Base-by-base conservation (phyloP, 2,329 filamentous ascomycete genomes). In the Esteya vermicola region DNA sequence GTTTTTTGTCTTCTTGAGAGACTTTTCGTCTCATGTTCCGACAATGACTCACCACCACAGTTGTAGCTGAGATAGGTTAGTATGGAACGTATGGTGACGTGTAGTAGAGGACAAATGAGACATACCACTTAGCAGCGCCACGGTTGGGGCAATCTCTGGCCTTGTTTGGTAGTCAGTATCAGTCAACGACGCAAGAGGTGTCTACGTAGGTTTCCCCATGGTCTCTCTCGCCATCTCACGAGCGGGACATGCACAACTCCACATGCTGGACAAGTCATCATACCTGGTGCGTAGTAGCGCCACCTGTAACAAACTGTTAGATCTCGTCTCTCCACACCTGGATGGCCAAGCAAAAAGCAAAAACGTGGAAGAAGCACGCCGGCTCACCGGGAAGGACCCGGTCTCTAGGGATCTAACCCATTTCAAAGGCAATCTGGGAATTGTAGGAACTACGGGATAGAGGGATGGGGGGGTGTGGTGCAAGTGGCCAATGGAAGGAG, bases 81-180 rank as follows among this genome's bases (percentile, higher is more conserved):
- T 33, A 19, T 20, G 12, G 10, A 16, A 27, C 14, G 9, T 25
- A 6, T 14, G 18, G 4, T 7, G 26, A n/a, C 39, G 14, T 30
- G 38, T 33, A 33, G 28, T 40, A 32, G 18, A 38, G 9, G n/a
- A 6, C 14, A 6, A 16, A 14, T 19, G 41, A 16, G 40, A 62
- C 76, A 61, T 67, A 86, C 81, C 82, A 88, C 63, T 85, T 86
- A 53, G 82, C 76, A 52, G 79, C 78, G 53, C 81, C 81, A 65
- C 82, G 81, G 70, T 78, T 85, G 55, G 84, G 84, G 72, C 84
- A 91, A 56, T 89, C 83, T 55, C 83, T 81, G 55, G 83, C 82
- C 82, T 85, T 20, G 5, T 28, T 13, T 7, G 26, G 4, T 30
- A n/a, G 35, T 37, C 26, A 37, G 35, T 37, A 37, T 18, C 9